A percentile compares a stretch with the other conserved stretches of the same genome.
Conservation (phyloP, 2,329 filamentous ascomycete genomes). For the Trichophyton equinum region DNA sequence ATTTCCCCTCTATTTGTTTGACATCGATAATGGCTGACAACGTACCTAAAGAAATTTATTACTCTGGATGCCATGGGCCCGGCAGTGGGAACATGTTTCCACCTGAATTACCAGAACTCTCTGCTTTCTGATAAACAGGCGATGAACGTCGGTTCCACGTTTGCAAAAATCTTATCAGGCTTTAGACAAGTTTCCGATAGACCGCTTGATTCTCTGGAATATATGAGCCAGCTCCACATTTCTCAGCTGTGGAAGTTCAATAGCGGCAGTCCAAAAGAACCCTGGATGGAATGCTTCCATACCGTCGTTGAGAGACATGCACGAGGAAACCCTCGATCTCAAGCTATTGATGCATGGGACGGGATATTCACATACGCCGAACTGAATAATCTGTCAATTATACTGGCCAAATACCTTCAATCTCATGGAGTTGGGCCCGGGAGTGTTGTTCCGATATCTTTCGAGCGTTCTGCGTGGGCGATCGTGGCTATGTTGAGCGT, state of each 20-base stretch:
- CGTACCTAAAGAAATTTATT: background rate
- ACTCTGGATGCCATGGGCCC: background rate
- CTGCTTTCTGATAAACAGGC: conserved; percentile 3
- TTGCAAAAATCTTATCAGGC: background rate
- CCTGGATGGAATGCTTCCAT: conserved; percentile 13
- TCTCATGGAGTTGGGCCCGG: conserved; percentile 16
- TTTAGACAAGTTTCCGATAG: background rate
- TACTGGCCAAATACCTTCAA: conserved; percentile 5
- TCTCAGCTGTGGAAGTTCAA: conserved; percentile 7
- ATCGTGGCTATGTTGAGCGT: conserved; percentile 12
- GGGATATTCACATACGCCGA: conserved; percentile 12
- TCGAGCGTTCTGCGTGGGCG: conserved; percentile 14
- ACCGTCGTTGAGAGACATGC: conserved; percentile 14
- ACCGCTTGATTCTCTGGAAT: background rate
- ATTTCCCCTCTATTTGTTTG: background rate
- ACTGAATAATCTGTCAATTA: conserved; percentile 15
- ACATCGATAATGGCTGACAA: background rate
- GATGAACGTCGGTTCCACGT: background rate
- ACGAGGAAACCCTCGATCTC: conserved; percentile 6
- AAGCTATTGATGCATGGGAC: conserved; percentile 17
- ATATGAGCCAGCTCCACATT: conserved; percentile 6
- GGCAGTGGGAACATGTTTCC: background rate
- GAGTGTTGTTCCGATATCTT: conserved; percentile 10
- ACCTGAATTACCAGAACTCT: conserved; percentile 1
- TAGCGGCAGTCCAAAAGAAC: background rate